A percentile compares a stretch with the other conserved stretches of the same genome.
These are phyloP conservation scores for Domatiomyces catenatus DNA, from an alignment of 2,329 filamentous ascomycete species.

Conservation along the genomic window DNA sequence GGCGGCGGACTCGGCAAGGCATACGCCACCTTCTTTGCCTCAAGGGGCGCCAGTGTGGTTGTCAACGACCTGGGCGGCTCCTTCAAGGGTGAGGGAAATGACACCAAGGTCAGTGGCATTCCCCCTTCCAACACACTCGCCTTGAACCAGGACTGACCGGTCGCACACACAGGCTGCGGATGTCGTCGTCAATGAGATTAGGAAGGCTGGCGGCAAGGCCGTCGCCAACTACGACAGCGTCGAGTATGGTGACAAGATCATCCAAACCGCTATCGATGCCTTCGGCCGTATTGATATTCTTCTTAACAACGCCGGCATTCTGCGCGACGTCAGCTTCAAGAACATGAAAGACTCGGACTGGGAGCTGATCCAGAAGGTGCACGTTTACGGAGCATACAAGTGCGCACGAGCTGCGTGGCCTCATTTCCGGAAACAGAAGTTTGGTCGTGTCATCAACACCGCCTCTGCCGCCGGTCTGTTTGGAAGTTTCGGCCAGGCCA, in stretches of 20 bases:
- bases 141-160: not conserved
- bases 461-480: constrained; percentile 91
- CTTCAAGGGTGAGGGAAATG: constrained; percentile 82
- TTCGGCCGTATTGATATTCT: constrained; percentile 70
- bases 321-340: constrained; percentile 92
- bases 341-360: constrained; percentile 96
- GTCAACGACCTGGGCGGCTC: constrained; percentile 92
- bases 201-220: constrained; percentile 77
- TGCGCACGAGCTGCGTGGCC: constrained; percentile 90
- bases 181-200: constrained; percentile 38
- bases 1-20: constrained; percentile 68
- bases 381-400: constrained; percentile 90
- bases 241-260: constrained; percentile 83
- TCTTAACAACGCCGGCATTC: constrained; percentile 94
- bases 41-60: constrained; percentile 81
- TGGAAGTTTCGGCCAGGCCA: constrained; percentile 87
- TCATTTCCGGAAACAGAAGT: constrained; percentile 97
- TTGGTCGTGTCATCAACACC: constrained; percentile 89
- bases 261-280: constrained; percentile 43
- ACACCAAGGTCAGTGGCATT: constrained; percentile 52
- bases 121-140: not conserved
- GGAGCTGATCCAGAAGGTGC: constrained; percentile 86
- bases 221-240: constrained; percentile 85
- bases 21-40: constrained; percentile 80
- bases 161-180: constrained; percentile 49